Percentiles rank a stretch among this genome's conserved stretches.
Evolutionary conservation across 1,284 basidiomycete species (phyloP).

Genomic region (Papiliotrema nemorosa): DNA sequence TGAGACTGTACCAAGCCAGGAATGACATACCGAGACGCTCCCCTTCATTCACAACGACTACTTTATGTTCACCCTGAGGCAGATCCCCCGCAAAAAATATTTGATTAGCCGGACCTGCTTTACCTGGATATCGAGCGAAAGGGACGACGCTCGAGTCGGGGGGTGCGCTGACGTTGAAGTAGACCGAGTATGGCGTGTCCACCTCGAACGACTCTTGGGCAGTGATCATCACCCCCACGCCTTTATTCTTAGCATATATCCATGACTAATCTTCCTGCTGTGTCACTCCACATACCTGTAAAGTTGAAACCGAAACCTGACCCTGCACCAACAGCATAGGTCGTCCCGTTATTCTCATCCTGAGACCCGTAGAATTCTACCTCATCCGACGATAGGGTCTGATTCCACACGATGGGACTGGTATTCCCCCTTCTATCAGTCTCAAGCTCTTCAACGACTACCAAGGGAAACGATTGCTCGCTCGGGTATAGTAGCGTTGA

Average conservation of each 20-base stretch:
- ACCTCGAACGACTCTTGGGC: not conserved
- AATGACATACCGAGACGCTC: not conserved
- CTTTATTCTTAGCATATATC: not conserved
- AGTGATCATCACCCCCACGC: not conserved
- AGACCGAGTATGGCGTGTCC: not conserved
- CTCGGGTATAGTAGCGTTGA: not conserved
- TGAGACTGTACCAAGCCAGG: no score
- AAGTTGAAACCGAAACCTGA: not conserved
- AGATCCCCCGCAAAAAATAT: not conserved
- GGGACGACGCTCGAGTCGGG: not conserved
- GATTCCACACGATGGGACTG: not conserved
- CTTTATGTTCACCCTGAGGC: not conserved
- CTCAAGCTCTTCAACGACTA: not conserved
- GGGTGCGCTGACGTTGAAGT: not conserved
- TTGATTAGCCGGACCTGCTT: no score
- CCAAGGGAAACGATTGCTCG: not conserved
- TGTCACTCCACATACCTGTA: not conserved
- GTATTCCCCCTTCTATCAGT: not conserved
- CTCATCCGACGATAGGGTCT: not conserved
- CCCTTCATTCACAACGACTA: not conserved
- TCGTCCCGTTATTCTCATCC: not conserved
- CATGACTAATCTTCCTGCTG: no score
- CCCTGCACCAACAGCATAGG: not conserved
- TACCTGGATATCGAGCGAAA: not conserved
- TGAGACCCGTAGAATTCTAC: not conserved